A percentile compares a stretch with the other conserved stretches of the same genome.
Conservation (phyloP, 2,329 filamentous ascomycete genomes). For the Aspergillus tanneri region DNA sequence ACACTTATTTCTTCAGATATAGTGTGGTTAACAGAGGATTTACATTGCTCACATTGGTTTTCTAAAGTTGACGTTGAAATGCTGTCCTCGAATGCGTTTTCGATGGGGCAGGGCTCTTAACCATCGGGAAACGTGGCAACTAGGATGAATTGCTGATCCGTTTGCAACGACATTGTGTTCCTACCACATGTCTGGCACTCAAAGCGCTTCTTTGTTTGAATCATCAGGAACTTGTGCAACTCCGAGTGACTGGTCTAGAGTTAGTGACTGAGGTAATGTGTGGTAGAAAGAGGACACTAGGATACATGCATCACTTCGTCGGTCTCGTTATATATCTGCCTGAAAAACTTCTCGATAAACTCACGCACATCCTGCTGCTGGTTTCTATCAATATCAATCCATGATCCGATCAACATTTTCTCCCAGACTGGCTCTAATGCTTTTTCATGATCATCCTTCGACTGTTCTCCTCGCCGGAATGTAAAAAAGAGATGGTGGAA, state of each 20-base stretch:
- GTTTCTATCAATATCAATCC: background rate
- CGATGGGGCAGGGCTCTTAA: background rate
- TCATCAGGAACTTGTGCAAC: conserved; percentile 5
- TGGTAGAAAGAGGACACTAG: background rate
- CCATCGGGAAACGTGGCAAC: background rate
- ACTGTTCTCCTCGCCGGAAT: conserved; percentile 20
- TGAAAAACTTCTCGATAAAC: conserved; percentile 17
- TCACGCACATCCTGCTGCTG: conserved; percentile 19
- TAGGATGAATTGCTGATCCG: conserved; percentile 2
- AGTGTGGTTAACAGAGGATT: too few species aligned
- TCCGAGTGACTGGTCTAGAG: background rate
- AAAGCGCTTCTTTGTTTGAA: background rate
- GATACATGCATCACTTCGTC: background rate
- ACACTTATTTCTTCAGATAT: too few species aligned
- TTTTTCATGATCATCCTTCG: background rate
- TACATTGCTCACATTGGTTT: too few species aligned
- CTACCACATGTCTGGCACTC: conserved; percentile 6
- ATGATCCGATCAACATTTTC: conserved; percentile 1
- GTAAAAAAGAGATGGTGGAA: conserved; percentile 12
- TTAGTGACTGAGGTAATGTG: background rate
- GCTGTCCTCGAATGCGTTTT: background rate
- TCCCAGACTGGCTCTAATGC: conserved; percentile 10
- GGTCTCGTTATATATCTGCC: conserved; percentile 2
- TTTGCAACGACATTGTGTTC: too few species aligned
- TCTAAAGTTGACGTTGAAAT: background rate